Evolutionary conservation across 2,329 filamentous ascomycete species (phyloP).

Genomic region (Aspergillus carbonarius): DNA sequence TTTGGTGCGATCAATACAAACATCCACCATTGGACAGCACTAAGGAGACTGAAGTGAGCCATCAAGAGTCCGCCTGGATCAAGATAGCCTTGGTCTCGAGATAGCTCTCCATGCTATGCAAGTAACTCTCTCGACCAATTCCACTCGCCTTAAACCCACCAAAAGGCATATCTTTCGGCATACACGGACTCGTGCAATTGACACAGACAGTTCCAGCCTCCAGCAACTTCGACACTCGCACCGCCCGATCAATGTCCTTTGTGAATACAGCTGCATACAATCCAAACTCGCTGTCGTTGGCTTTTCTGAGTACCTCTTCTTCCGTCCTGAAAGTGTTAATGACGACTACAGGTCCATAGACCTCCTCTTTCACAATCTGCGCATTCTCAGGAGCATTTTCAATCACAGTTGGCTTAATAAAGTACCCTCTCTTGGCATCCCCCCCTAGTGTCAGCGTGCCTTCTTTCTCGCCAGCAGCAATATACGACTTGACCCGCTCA

Average conservation of each 20-base stretch:
- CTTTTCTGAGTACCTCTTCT: slow-evolving; percentile 55
- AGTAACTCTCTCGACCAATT: slow-evolving; percentile 36
- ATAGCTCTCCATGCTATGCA: slow-evolving; percentile 40
- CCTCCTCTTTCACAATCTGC: slow-evolving; percentile 39
- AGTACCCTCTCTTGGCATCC: slow-evolving; percentile 76
- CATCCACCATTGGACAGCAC: neutral
- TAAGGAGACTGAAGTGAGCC: neutral
- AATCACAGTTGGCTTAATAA: slow-evolving; percentile 85
- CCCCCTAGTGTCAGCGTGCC: slow-evolving; percentile 66
- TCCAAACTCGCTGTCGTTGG: slow-evolving; percentile 48
- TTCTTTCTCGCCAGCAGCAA: slow-evolving; percentile 63
- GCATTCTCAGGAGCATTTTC: slow-evolving; percentile 60
- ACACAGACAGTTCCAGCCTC: slow-evolving; percentile 30
- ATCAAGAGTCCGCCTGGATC: slow-evolving; percentile 19
- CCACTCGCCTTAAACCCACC: slow-evolving; percentile 47
- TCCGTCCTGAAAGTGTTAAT: slow-evolving; percentile 47
- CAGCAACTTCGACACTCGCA: slow-evolving; percentile 26
- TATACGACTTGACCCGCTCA: slow-evolving; percentile 77
- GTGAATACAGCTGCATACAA: slow-evolving; percentile 34
- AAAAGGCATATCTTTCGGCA: slow-evolving; percentile 43
- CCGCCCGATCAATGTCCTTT: slow-evolving; percentile 28
- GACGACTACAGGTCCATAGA: slow-evolving; percentile 46
- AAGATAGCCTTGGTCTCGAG: slow-evolving; percentile 32
- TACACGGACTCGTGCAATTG: slow-evolving; percentile 40
- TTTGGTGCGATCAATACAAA: neutral